Base-by-base conservation (phyloP, 2,329 filamentous ascomycete species). In the Colletotrichum lini region DNA sequence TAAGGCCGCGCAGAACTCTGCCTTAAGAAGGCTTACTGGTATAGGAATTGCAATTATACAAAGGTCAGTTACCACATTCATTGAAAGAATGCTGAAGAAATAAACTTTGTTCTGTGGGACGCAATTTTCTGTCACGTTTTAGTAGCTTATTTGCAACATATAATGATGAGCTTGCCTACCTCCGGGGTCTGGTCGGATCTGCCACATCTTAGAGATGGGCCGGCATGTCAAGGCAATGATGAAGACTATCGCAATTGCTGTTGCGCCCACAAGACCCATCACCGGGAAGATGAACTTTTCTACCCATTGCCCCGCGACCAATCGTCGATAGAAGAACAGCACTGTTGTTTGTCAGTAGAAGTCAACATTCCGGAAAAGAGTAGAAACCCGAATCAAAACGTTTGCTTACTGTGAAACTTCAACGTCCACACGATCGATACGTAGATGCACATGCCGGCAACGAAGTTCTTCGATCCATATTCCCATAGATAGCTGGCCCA, bases 241-340 rank as follows among this genome's bases (percentile, higher is more conserved):
- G 5, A 80, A 40, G 0, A 78, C 56, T 2, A 82, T 79, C 0
- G 75, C 70, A 1, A 79, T 40, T 1, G 72, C 75, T 0, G 79
- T 81, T 2, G 66, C 38, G 0, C 70, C 56, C 1, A 82, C 78
- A 3, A 82, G 65, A 0, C 65, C 72, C 76, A 83, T 81, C 12
- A 78, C 68, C 0, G 81, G 81, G 18, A 75, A 73, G n/a, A 84
- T 77, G 35, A 81, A 78, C 21, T 76, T 80, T 62, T 82, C 76
- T 0, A 80, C 78, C 77, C 79, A 81, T 0, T 83, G 66, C 0
- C 79, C 78, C 4, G 74, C 76, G 5, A 83, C 79, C 7, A 84
- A 74, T 0, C 81, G 80, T 16, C 76, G 74, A 65, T 82, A 84
- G 18, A 84, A 79, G 68, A 80, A 83, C 21, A 83, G 63, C 80